Evolutionary conservation across 306 rosid species (phyloP).

Genomic region (Pyrus bretschneideri): DNA sequence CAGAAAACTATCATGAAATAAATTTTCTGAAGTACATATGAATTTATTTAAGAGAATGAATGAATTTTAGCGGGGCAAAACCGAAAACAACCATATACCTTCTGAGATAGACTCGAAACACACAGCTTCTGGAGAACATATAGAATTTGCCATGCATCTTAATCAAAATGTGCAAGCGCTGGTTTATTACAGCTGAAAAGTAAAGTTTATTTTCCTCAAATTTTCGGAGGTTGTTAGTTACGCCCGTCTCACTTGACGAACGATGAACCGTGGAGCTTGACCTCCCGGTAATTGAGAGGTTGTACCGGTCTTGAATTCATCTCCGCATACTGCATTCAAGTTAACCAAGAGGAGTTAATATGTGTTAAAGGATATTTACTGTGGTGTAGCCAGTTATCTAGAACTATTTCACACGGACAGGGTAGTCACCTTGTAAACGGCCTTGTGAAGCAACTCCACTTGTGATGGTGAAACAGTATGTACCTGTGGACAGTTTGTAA

Average conservation of each 20-base stretch:
- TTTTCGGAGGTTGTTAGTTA: neutral
- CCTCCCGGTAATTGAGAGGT: conserved; percentile 18
- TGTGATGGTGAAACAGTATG: conserved; percentile 33
- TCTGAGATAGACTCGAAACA: neutral
- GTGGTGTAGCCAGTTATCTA: neutral
- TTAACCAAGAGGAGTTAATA: neutral
- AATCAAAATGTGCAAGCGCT: neutral
- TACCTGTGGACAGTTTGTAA: conserved; percentile 21
- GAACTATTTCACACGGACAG: neutral
- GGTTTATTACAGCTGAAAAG: neutral
- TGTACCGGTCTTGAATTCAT: conserved; percentile 30
- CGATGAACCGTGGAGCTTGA: neutral
- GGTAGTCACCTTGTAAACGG: conserved; percentile 56
- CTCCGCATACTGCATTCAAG: conserved; percentile 26
- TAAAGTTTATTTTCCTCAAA: neutral
- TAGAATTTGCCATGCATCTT: neutral
- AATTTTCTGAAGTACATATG: neutral
- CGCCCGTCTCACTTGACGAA: neutral
- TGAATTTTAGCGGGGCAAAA: neutral
- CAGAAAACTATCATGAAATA: neutral
- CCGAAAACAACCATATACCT: neutral
- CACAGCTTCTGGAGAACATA: neutral
- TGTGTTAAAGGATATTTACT: no score
- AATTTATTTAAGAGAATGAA: neutral
- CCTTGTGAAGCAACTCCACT: conserved; percentile 36